These are phyloP conservation scores for Cladosporium colombiae DNA, from an alignment of 2,329 filamentous ascomycete genomes.

Conservation along the genomic window DNA sequence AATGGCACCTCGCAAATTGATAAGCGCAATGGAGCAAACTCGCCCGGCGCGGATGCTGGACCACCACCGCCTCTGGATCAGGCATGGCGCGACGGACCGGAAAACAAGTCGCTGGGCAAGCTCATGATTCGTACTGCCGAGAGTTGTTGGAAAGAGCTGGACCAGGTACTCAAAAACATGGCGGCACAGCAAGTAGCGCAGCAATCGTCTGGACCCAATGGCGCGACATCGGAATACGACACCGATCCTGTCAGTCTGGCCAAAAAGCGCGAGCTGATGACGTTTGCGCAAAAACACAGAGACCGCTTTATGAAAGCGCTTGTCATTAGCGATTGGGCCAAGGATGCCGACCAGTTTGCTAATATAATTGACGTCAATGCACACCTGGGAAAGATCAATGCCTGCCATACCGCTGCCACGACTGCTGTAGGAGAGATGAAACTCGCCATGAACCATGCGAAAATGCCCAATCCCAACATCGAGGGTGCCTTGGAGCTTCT, in stretches of 20 bases:
- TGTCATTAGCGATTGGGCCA: constrained; percentile 87
- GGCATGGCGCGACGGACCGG: constrained; percentile 61
- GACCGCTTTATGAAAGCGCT: constrained; percentile 90
- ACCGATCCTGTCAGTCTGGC: constrained; percentile 64
- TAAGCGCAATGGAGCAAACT: constrained; percentile 23
- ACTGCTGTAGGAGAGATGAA: constrained; percentile 59
- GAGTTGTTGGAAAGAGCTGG: constrained; percentile 76
- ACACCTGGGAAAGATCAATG: constrained; percentile 61
- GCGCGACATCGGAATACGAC: constrained; percentile 52
- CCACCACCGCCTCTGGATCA: constrained; percentile 60
- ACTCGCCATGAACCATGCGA: constrained; percentile 67
- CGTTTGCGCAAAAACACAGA: constrained; percentile 77
- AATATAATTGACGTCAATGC: constrained; percentile 84
- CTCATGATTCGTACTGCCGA: constrained; percentile 80
- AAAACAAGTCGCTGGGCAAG: constrained; percentile 73
- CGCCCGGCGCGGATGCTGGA: constrained; percentile 16
- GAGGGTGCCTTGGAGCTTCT: constrained; percentile 85
- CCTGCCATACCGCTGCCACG: constrained; percentile 27
- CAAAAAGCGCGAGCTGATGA: constrained; percentile 74
- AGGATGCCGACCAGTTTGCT: constrained; percentile 74
- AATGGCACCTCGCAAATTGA: constrained; percentile 23
- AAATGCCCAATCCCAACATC: constrained; percentile 86
- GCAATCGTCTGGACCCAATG: constrained; percentile 45
- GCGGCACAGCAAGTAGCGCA: constrained; percentile 61
- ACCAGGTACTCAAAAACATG: constrained; percentile 69